Conservation (phyloP, 225 moss, liverwort and hornwort genomes). For the Marchantia paleacea region DNA sequence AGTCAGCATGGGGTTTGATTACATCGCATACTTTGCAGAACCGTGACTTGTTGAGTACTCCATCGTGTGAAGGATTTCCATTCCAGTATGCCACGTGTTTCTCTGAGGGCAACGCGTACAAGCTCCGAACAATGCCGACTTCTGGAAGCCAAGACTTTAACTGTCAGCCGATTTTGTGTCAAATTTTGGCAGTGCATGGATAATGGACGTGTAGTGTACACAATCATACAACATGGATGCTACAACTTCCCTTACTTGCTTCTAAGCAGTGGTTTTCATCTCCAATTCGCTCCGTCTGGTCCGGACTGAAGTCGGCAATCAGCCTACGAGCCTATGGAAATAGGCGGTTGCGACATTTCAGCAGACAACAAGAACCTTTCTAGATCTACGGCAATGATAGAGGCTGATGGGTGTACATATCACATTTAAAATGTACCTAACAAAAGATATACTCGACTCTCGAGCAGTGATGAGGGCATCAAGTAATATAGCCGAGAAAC, state of each 20-base stretch:
- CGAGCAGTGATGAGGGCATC: conserved; percentile 9
- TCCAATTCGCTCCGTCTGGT: not conserved
- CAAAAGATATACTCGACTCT: conserved; percentile 5
- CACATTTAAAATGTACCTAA: conserved; percentile 5
- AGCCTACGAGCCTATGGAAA: not conserved
- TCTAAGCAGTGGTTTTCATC: not conserved
- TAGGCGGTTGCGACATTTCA: not conserved
- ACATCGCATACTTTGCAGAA: no score
- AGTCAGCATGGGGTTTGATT: no score
- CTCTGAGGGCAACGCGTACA: not conserved
- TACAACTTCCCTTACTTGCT: not conserved
- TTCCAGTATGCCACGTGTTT: not conserved
- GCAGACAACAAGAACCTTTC: not conserved
- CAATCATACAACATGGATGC: not conserved
- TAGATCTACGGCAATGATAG: not conserved
- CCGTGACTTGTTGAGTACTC: no score
- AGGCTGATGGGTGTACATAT: not conserved
- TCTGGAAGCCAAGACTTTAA: not conserved
- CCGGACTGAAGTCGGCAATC: not conserved
- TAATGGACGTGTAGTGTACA: not conserved
- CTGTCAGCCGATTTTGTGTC: not conserved
- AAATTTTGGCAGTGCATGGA: not conserved
- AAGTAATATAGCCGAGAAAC: conserved; percentile 20
- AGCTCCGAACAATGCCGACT: not conserved
- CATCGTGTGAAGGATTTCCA: no score